Evolutionary conservation across 116 monocot genomes (phyloP), one percentile per base, ranked within the genome.

Genomic region (Posidonia oceanica): DNA sequence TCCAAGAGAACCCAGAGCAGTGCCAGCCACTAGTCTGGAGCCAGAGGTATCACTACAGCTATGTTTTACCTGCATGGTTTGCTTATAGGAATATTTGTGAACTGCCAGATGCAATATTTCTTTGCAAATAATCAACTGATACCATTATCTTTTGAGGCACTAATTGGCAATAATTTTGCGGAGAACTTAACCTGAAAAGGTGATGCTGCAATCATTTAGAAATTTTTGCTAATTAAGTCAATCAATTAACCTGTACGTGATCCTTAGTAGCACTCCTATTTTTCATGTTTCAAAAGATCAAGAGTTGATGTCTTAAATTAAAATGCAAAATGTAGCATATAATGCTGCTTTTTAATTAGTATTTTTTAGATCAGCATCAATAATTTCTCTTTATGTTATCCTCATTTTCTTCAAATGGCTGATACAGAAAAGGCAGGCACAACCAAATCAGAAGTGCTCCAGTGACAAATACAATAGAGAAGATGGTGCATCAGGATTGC

Each of bases 401-500:
- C 0, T 41, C n/a, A 7, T 37, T 39, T 39, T 57, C 17, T 39
- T 12, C 10, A 39, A 39, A n/a, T 41, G 36, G 42, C 38, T 52
- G 39, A 16, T 39, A 39, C 66, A 83, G 81, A 74, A 80, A 52
- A 29, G 53, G 15, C 75, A 75, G 3, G 56, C 63, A 59, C 79
- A 76, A 54, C 52, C 53, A 71, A 85, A 85, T 77, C 56, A 70
- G n/a, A 85, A 76, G 61, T 78, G 73, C 61, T 72, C 63, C 36
- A 87, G 74, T 67, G 64, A 66, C 7, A 87, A 78, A 72, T 76
- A 63, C 61, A 76, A 53, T 59, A 69, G 59, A 53, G 76, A 76
- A 44, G 81, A 81, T 61, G 52, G 67, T 68, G 75, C 48, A 3
- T 56, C 77, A 55, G 72, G 69, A 3, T 77, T 84, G 52, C 55